These are phyloP conservation scores for Paracoccidioides brasiliensis DNA, from an alignment of 2,329 filamentous ascomycete species.

Conservation along the genomic window DNA sequence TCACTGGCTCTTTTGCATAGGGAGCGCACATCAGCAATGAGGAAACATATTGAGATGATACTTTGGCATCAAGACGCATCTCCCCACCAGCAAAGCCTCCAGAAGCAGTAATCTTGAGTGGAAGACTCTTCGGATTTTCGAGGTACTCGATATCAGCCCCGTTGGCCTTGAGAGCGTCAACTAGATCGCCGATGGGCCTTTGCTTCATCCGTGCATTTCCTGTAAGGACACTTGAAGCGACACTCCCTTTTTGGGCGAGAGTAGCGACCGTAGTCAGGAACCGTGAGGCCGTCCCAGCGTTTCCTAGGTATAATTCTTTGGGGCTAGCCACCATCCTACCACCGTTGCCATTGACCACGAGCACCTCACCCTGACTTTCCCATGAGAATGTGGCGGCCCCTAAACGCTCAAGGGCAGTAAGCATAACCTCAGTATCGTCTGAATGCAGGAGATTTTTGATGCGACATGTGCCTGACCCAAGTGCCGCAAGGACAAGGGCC, in stretches of 20 bases:
- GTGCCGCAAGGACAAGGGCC: conserved; percentile 81
- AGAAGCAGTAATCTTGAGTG: conserved; percentile 67
- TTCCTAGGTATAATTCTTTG: conserved; percentile 78
- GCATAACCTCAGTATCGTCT: conserved; percentile 94
- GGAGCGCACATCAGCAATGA: conserved; percentile 94
- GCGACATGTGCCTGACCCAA: conserved; percentile 72
- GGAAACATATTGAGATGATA: conserved; percentile 98
- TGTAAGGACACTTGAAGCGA: conserved; percentile 65
- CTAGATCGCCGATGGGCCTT: conserved; percentile 81
- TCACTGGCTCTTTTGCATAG: conserved; percentile 89
- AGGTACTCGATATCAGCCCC: conserved; percentile 80
- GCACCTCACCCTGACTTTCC: conserved; percentile 85
- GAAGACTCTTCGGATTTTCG: conserved; percentile 70
- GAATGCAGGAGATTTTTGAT: conserved; percentile 91
- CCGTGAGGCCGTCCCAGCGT: conserved; percentile 88
- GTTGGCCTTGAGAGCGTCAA: conserved; percentile 77
- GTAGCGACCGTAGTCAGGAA: conserved; percentile 88
- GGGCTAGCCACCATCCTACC: conserved; percentile 65
- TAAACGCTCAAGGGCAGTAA: conserved; percentile 75
- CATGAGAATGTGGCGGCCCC: conserved; percentile 81
- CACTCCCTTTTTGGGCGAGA: conserved; percentile 54
- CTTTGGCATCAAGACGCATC: conserved; percentile 84
- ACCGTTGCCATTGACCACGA: conserved; percentile 84
- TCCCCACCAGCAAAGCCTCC: conserved; percentile 73
- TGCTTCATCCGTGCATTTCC: conserved; percentile 96